These are phyloP conservation scores for Neostapfia colusana DNA, from an alignment of 176 grass and related monocot genomes.

Conservation along the genomic window DNA sequence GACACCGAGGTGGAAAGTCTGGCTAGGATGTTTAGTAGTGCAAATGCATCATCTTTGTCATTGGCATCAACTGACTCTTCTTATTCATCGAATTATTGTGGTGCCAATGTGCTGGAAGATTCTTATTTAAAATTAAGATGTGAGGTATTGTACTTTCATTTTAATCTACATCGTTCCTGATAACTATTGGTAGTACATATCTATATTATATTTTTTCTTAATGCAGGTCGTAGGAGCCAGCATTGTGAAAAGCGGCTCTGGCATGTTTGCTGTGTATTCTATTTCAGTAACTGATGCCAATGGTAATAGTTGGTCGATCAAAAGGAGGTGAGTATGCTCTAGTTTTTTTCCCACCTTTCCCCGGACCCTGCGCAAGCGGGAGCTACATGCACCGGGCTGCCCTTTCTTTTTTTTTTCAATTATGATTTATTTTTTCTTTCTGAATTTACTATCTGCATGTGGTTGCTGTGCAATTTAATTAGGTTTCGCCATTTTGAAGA, in stretches of 20 bases:
- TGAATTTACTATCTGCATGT: slow-evolving; percentile 13
- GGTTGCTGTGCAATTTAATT: slow-evolving; percentile 31
- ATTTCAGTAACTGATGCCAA: slow-evolving; percentile 86
- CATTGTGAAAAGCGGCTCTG: slow-evolving; percentile 98
- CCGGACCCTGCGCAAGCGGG: too few relatives aligned
- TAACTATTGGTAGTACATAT: slow-evolving; percentile 25
- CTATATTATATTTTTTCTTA: slow-evolving; percentile 36
- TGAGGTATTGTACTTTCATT: slow-evolving; percentile 58
- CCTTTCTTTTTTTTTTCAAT: too few relatives aligned
- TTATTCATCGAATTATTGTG: slow-evolving; percentile 62
- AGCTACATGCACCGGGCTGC: too few relatives aligned
- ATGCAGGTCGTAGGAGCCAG: slow-evolving; percentile 85
- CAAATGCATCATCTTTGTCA: slow-evolving; percentile 70
- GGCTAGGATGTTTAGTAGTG: slow-evolving; percentile 59
- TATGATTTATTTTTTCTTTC: neutral
- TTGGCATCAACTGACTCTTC: slow-evolving; percentile 60
- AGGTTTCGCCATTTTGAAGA: slow-evolving; percentile 99
- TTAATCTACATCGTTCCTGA: slow-evolving; percentile 20
- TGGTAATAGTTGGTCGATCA: slow-evolving; percentile 91
- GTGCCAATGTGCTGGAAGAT: slow-evolving; percentile 74
- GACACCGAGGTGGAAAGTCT: slow-evolving; percentile 58
- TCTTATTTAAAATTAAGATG: slow-evolving; percentile 94
- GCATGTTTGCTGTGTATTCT: slow-evolving; percentile 97
- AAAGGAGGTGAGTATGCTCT: slow-evolving; percentile 71
- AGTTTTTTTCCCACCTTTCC: slow-evolving; percentile 16